These are phyloP conservation scores for Cinnamomum chago DNA, from an alignment of 164 flowering plant species.

Conservation along the genomic window DNA sequence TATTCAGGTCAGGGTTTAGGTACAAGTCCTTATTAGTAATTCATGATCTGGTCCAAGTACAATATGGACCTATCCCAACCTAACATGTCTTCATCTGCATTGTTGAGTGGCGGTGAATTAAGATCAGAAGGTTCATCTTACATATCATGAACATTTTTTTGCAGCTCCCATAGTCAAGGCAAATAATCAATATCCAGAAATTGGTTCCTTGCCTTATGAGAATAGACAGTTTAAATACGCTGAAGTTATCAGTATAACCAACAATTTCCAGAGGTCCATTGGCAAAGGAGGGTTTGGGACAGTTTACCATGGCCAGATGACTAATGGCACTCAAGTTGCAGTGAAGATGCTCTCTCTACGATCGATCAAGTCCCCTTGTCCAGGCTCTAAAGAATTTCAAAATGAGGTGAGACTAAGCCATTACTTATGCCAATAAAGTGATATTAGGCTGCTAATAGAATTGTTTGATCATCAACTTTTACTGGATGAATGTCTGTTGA, in stretches of 20 bases:
- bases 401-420: conserved; percentile 31
- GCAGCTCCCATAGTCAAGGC: neutral
- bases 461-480: no score
- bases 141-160: conserved; percentile 15
- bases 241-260: conserved; percentile 33
- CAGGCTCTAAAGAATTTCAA: conserved; percentile 35
- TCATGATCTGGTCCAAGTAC: no score
- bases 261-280: conserved; percentile 30
- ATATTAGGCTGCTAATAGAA: no score
- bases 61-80: no score
- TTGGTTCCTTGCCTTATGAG: no score
- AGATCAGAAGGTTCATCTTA: no score
- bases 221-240: conserved; percentile 17
- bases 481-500: neutral
- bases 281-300: conserved; percentile 52
- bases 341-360: conserved; percentile 44
- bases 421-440: no score
- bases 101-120: no score
- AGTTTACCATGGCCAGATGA: conserved; percentile 37
- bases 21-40: no score
- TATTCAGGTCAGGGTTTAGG: no score
- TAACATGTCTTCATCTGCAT: no score
- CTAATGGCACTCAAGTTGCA: conserved; percentile 33
- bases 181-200: no score
- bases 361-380: conserved; percentile 9